Conservation (phyloP, 202 grass and related monocot genomes). For the Eragrostis tef region DNA sequence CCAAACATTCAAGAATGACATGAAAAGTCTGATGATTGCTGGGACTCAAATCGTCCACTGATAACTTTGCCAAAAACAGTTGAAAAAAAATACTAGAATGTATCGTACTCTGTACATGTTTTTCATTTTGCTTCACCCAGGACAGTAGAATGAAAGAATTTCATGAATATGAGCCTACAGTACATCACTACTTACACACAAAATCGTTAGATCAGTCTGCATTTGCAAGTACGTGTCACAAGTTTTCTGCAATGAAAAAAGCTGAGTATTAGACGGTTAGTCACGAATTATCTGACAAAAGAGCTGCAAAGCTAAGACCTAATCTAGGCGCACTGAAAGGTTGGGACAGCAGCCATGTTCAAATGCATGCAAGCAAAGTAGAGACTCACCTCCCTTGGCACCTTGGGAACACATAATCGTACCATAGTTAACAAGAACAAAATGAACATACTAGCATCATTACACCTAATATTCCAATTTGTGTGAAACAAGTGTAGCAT, state of each 20-base stretch:
- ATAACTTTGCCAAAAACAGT: background rate
- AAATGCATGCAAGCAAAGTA: background rate
- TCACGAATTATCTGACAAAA: background rate
- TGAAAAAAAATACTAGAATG: background rate
- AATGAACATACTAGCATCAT: background rate
- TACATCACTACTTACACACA: slow-evolving; percentile 40
- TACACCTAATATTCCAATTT: slow-evolving; percentile 17
- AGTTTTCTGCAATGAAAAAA: slow-evolving; percentile 45
- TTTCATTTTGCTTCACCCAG: slow-evolving; percentile 30
- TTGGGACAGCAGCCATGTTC: background rate
- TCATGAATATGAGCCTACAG: slow-evolving; percentile 24
- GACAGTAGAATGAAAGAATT: slow-evolving; percentile 41
- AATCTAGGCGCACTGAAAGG: background rate
- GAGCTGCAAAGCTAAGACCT: background rate
- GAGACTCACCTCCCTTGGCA: background rate
- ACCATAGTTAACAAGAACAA: background rate
- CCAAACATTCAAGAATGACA: slow-evolving; percentile 22
- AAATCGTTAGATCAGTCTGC: slow-evolving; percentile 36
- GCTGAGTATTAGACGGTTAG: slow-evolving; percentile 29
- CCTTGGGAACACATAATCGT: background rate
- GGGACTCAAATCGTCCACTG: background rate
- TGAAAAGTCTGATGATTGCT: background rate
- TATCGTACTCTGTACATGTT: background rate
- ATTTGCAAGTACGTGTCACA: slow-evolving; percentile 33
- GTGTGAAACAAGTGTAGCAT: background rate